A percentile compares a stretch with the other conserved stretches of the same genome.
Evolutionary conservation across 2,329 filamentous ascomycete genomes (phyloP).

Genomic region (Cladosporium sphaerospermum): DNA sequence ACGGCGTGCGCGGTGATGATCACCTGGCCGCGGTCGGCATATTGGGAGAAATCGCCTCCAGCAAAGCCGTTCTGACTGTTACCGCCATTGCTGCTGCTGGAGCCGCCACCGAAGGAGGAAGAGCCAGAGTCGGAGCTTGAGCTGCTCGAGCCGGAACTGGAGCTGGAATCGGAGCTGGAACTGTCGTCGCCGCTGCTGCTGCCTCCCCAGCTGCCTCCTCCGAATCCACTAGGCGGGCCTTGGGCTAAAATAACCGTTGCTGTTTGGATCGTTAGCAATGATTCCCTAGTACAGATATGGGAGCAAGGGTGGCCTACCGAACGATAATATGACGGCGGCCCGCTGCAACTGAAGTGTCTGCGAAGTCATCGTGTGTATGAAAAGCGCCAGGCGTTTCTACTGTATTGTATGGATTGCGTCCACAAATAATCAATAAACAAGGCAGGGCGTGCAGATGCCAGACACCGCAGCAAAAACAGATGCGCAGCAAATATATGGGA

Average conservation of each 20-base stretch:
- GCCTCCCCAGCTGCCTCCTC: slow-evolving; percentile 9
- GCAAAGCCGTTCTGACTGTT: not conserved
- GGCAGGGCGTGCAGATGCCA: no score
- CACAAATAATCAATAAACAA: not conserved
- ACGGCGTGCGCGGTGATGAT: slow-evolving; percentile 42
- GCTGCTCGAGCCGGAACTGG: not conserved
- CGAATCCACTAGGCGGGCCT: not conserved
- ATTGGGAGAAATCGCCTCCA: slow-evolving; percentile 7
- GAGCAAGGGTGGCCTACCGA: not conserved
- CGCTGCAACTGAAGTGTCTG: slow-evolving; percentile 1
- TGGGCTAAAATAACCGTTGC: slow-evolving; percentile 5
- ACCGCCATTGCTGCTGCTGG: not conserved
- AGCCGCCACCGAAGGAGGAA: not conserved
- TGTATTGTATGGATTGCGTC: not conserved
- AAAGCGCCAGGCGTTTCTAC: no score
- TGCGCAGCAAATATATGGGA: not conserved
- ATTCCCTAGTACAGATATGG: no score
- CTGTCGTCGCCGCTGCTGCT: not conserved
- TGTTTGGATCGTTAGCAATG: not conserved
- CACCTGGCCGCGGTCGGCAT: slow-evolving; percentile 14
- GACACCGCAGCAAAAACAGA: not conserved
- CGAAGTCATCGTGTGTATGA: not conserved
- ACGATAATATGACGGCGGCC: slow-evolving; percentile 5
- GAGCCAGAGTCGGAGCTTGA: not conserved
- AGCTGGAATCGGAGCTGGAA: not conserved